Evolutionary conservation across 805 yeast species (phyloP), one percentile per base, ranked within the genome.

Genomic region (Saccharomycopsis oosterbeekiorum): DNA sequence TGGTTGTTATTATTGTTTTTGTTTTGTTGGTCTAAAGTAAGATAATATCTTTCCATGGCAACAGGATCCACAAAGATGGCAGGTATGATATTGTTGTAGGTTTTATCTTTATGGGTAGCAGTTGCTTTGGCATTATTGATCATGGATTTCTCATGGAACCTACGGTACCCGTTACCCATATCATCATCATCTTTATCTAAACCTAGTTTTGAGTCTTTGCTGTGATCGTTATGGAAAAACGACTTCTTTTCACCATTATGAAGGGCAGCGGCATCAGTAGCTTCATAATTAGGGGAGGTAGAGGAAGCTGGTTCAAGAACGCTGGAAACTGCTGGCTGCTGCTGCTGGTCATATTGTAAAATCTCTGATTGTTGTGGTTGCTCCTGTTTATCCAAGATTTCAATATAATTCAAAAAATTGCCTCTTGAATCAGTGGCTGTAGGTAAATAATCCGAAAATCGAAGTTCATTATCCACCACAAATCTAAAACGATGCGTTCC

Each of bases 351-450:
- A 8, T 39, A 19, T 15, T 41, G 41, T 34, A 26, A 15, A 12
- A n/a, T 12, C 9, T 19, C 43, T 24, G 39, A 2, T 34, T 66
- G 65, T 54, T 63, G 68, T 58, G 69, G 64, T 34, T 66, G 68
- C 43, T 69, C 69, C 59, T 70, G 70, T 54, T 67, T 58, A 17
- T 57, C 59, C 39, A 69, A 74, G 29, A 89, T 87, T 72, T 90
- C 97, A 60, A 92, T 80, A 73, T 92, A 92, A 73, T 92, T 92
- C 58, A 93, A 97, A 68, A 92, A 88, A 70, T 92, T 92, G 56
- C 98, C 98, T 85, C 91, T 87, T 65, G 92, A 96, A 73, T 93
- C 97, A 0, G 98, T 92, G 5, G 98, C 98, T 1, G 97, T 91
- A n/a, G 97, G 96, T 67, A 92, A 79, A 66, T 80, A 84, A 72